Evolutionary conservation across 805 yeast species (phyloP), one percentile per base, ranked within the genome.

Genomic region (Scheffersomyces stipitis): DNA sequence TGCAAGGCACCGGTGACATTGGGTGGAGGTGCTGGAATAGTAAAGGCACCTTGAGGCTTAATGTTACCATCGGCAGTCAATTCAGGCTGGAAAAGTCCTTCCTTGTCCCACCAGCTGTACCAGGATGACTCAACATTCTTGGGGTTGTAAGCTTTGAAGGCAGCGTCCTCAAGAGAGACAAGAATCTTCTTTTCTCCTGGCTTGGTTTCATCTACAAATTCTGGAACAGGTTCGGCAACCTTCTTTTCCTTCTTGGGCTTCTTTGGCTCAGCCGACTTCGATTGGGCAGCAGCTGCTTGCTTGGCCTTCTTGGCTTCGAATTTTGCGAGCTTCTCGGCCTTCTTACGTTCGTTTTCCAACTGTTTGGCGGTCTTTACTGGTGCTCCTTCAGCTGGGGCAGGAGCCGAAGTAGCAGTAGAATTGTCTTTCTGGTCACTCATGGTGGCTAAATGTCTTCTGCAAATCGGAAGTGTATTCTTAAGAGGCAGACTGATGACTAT

Each of bases 1-100:
- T 93, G 99, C 51, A 93, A 76, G 31, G 98, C 97, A 69, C 99
- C 99, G 32, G 99, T 93, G 47, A 93, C 96, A 63, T 93, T 93
- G 59, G 99, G 99, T 45, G 99, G 99, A 27, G 99, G 99, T n/a
- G 96, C 93, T 27, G 98, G 97, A 54, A 93, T 87, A 45, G 84
- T 76, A 66, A 91, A 93, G 14, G 74, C 58, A 51, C 98, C 98
- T 56, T 80, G 90, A 29, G 93, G 86, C 58, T 83, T 83, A 49
- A 78, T 55, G 31, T 81, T 66, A 31, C 97, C 97, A 55, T 82
- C 81, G 40, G 68, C 75, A 30, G 82, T 73, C 49, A 85, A 81
- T 59, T 86, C 86, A 14, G 99, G 99, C 65, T 84, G 83, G 56
- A 93, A 93, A 54, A 79, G 81, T 14, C 93, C 95, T 63, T 86